Base-by-base conservation (phyloP, 495 filamentous ascomycete genomes). In the Staphylotrichum tortipilum region DNA sequence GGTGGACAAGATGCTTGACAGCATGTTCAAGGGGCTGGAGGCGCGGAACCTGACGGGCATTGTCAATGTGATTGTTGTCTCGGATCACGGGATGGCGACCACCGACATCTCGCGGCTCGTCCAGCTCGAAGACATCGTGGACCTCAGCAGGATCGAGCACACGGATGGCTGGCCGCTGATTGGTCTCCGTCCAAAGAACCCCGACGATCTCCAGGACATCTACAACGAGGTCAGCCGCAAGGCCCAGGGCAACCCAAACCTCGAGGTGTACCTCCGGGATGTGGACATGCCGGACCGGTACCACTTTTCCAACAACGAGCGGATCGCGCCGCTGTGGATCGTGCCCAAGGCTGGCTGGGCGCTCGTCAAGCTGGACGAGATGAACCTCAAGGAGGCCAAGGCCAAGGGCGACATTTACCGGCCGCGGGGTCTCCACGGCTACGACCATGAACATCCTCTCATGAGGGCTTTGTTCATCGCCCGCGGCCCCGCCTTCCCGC, bases 1-100 rank as follows among this genome's bases (percentile, higher is more conserved):
- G 37, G 89, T 89, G 0, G 92, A 99, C 63, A 65, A 54, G 2
- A 87, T 97, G 84, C 73, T 99, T 1, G 81, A 78, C 6, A 55
- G 70, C 4, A 66, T 99, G 7, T 84, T 99, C 58, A 59, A 73
- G 7, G 90, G 89, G 0, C 68, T 99, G 0, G 76, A 91, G 50
- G 71, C 76, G 26, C 81, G 92, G 21, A 94, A 96, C 58, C 71
- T 97, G 14, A 95, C 89, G 0, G 62, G 83, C 9, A 82, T 97
- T 38, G 86, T 96, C 58, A 99, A 99, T 55, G 77, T 99, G n/a
- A 80, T 99, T 29, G 78, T 99, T n/a, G 90, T 99, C 14, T 94
- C 88, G 10, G 92, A 99, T 65, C 92, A 99, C 58, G 92, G 92
- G 18, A 99, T 99, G 92, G 91, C 91, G 4, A 91, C 86, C 1